These are phyloP conservation scores for Phytopythium chamaehyphon DNA, from an alignment of 352 stramenopile species.

Conservation along the genomic window DNA sequence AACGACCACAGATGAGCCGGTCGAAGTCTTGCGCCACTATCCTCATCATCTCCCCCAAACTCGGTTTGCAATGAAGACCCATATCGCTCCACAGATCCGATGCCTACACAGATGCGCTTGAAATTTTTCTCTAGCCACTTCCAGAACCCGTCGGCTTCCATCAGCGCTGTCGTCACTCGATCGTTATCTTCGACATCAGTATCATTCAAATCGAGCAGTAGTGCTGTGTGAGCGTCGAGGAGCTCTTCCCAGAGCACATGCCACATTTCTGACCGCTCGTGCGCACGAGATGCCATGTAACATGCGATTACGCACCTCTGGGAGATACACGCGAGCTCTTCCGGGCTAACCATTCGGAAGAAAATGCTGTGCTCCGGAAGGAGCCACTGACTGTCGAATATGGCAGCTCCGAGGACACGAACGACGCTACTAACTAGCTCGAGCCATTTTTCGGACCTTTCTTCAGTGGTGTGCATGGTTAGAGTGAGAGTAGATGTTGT, in stretches of 20 bases:
- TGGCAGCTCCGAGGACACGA: slow-evolving; percentile 15
- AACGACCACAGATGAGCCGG: slow-evolving; percentile 21
- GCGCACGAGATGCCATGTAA: not conserved
- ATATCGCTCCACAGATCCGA: slow-evolving; percentile 5
- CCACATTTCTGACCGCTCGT: not conserved
- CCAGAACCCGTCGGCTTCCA: slow-evolving; percentile 12
- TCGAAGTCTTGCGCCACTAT: slow-evolving; percentile 2
- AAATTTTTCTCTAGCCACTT: slow-evolving; percentile 38
- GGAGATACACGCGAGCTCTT: slow-evolving; percentile 12
- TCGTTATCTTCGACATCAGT: slow-evolving; percentile 27
- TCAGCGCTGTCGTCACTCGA: slow-evolving; percentile 18
- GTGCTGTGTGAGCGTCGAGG: slow-evolving; percentile 36
- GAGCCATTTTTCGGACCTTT: slow-evolving; percentile 1
- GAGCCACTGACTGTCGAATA: slow-evolving; percentile 20
- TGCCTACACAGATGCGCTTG: slow-evolving; percentile 35
- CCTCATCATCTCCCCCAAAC: not conserved
- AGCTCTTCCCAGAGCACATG: slow-evolving; percentile 29
- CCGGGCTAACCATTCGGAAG: slow-evolving; percentile 2
- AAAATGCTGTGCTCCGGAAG: slow-evolving; percentile 14
- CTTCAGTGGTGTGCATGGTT: not conserved
- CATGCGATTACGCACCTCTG: slow-evolving; percentile 11
- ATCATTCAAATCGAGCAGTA: slow-evolving; percentile 43
- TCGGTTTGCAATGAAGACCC: not conserved
- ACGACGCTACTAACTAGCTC: slow-evolving; percentile 14
- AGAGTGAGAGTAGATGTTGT: not conserved